A percentile compares a stretch with the other conserved stretches of the same genome.
These are phyloP conservation scores for Inonotus obliquus DNA, from an alignment of 1,284 basidiomycete genomes.

Conservation along the genomic window DNA sequence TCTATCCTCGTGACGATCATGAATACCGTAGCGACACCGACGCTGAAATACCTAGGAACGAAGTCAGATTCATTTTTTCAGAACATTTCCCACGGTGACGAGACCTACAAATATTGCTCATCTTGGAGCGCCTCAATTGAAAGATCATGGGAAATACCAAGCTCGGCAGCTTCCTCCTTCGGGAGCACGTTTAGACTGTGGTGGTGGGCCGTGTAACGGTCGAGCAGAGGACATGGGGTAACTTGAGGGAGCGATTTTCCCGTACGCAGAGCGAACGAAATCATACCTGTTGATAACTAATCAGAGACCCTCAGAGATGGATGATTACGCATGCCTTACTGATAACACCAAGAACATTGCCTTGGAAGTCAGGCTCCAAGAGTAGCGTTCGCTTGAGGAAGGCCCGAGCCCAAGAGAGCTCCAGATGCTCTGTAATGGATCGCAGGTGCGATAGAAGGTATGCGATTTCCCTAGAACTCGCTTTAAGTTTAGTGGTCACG, in stretches of 20 bases:
- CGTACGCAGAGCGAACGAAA: conserved; percentile 68
- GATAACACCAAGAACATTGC: conserved; percentile 77
- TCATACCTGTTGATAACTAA: conserved; percentile 42
- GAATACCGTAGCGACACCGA: conserved; percentile 70
- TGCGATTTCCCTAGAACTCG: conserved; percentile 47
- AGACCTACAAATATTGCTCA: conserved; percentile 24
- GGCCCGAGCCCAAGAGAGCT: conserved; percentile 70
- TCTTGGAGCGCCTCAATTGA: conserved; percentile 23
- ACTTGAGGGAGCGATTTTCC: conserved; percentile 81
- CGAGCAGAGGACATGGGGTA: conserved; percentile 77
- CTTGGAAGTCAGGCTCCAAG: conserved; percentile 77
- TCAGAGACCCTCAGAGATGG: neutral
- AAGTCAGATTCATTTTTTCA: neutral
- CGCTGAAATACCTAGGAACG: conserved; percentile 59
- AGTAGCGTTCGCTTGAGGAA: conserved; percentile 74
- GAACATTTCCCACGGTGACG: neutral
- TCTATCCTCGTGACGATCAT: conserved; percentile 65
- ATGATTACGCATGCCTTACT: conserved; percentile 39
- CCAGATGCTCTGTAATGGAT: conserved; percentile 60
- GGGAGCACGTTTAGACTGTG: conserved; percentile 20
- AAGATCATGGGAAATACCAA: conserved; percentile 18
- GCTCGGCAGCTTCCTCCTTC: conserved; percentile 15
- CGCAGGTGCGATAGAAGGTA: conserved; percentile 60
- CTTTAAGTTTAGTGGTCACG: neutral
- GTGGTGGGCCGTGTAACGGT: conserved; percentile 45